Base-by-base conservation (phyloP, 345 rosid genomes). In the Pseudoturritis turrita region DNA sequence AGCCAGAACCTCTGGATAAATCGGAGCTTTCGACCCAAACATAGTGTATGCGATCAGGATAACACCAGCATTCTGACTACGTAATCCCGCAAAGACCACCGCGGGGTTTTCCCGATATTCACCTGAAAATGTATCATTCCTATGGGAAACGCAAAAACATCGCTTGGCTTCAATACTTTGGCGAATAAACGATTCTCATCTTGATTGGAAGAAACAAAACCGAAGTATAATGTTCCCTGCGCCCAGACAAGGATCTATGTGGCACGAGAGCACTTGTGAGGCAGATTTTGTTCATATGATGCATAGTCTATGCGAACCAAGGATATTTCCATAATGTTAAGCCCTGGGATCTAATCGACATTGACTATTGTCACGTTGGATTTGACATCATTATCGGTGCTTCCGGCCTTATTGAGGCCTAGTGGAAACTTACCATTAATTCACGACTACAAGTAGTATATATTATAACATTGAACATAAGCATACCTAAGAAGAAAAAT, bases 181-280 rank as follows among this genome's bases (percentile, higher is more conserved):
- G 79, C 59, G 26, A 83, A 64, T 23, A 83, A 23, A 11, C 43
- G 72, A 45, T 80, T 78, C 0, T 72, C 47, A 14, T 77, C 72
- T 56, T 66, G 80, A 45, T 82, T 74, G n/a, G 83, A 83, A 1
- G 82, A 75, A 22, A 83, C 81, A 23, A n/a, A n/a, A n/a, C n/a
- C n/a, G n/a, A n/a, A n/a, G n/a, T n/a, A n/a, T n/a, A n/a, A n/a
- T n/a, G n/a, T n/a, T n/a, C n/a, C n/a, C n/a, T n/a, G n/a, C n/a
- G n/a, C n/a, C n/a, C n/a, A n/a, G n/a, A n/a, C n/a, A n/a, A n/a
- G n/a, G n/a, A n/a, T n/a, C n/a, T n/a, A n/a, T n/a, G n/a, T n/a
- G n/a, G n/a, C n/a, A n/a, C 86, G 79, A 8, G 84, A 80, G 21
- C 78, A 82, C 2, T 58, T 72, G 59, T 78, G 84, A 25, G 80